phyloP scores from a whole-genome alignment of 148 eudicot species.

The Fagopyrum esculentum region DNA sequence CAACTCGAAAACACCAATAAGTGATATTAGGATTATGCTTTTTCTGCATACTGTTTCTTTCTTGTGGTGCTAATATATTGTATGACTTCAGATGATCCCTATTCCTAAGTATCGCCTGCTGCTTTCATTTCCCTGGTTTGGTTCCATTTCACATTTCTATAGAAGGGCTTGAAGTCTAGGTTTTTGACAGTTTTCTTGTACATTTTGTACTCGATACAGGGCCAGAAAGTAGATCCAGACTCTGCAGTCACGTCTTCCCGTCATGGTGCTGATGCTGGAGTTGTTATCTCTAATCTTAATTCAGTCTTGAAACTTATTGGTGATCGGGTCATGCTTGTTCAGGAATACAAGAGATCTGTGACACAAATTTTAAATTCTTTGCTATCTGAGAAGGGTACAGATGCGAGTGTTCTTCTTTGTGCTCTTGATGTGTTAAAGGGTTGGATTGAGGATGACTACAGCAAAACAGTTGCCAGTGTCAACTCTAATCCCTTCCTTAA shows the following conservation, averaged over 20 bases:
- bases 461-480: conserved; percentile 52
- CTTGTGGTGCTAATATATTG: neutral
- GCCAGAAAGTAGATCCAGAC: conserved; percentile 81
- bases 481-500: conserved; percentile 55
- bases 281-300: conserved; percentile 66
- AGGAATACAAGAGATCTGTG: conserved; percentile 74
- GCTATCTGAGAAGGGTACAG: conserved; percentile 86
- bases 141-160: neutral
- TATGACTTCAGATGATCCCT: neutral
- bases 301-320: conserved; percentile 79
- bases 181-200: neutral
- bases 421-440: conserved; percentile 81
- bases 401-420: conserved; percentile 85
- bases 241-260: conserved; percentile 82
- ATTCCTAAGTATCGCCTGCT: neutral
- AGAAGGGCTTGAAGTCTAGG: neutral
- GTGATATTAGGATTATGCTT: too few species aligned
- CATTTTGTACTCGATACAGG: conserved; percentile 36
- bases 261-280: conserved; percentile 82
- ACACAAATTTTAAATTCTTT: conserved; percentile 66
- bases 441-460: conserved; percentile 86
- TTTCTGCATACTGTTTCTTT: neutral
- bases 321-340: conserved; percentile 81
- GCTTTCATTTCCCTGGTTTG: neutral
- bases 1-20: too few species aligned